phyloP scores from a whole-genome alignment of 305 asterid species.

The Salvia sclarea region DNA sequence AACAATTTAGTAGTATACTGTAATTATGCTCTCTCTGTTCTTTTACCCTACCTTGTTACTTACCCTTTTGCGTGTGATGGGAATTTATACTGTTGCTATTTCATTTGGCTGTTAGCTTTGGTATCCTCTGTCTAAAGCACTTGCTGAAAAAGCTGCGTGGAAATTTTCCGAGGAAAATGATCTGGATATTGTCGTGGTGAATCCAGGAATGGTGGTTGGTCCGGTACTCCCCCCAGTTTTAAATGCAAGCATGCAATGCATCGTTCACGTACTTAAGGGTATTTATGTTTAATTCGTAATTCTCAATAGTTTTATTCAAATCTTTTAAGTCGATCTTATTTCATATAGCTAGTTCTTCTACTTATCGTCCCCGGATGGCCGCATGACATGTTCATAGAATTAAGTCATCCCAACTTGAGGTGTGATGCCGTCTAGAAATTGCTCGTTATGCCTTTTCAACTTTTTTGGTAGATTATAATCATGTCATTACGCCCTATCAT shows the following conservation, averaged over 20 bases:
- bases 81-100: too few species aligned
- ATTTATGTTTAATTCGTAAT: conserved; percentile 16
- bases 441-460: neutral
- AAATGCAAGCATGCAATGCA: conserved; percentile 73
- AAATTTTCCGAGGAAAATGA: conserved; percentile 68
- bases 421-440: too few species aligned
- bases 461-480: neutral
- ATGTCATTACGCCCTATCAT: neutral
- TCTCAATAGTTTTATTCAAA: neutral
- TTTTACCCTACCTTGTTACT: neutral
- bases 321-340: too few species aligned
- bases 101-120: conserved; percentile 47
- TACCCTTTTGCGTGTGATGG: neutral
- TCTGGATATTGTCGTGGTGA: conserved; percentile 76
- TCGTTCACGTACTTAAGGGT: conserved; percentile 86
- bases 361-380: neutral
- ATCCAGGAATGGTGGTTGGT: conserved; percentile 86
- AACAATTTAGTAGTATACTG: neutral
- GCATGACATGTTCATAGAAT: neutral
- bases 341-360: neutral
- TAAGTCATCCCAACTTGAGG: neutral
- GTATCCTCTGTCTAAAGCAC: conserved; percentile 86
- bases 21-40: neutral
- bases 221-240: conserved; percentile 66
- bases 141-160: conserved; percentile 94